Base-by-base conservation (phyloP, 208 protist species). In the Trichomonas tenax region DNA sequence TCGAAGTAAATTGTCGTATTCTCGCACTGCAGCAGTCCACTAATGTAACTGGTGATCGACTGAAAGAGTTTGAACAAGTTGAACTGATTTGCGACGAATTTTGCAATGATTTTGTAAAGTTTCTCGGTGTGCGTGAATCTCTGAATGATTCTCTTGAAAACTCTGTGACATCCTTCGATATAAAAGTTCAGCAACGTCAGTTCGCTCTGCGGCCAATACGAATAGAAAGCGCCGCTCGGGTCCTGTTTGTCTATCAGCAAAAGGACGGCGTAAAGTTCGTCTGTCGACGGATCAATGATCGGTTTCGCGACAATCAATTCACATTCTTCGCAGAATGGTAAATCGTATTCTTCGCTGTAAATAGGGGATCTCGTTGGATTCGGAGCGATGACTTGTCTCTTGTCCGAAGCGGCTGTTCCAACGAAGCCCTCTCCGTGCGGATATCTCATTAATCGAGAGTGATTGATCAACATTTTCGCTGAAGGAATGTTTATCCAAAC, bases 241-340 rank as follows among this genome's bases (percentile, higher is more conserved):
- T 93, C 40, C 8, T 48, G 15, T 93, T 93, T 93, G 38, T 93
- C 86, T 1, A 93, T 93, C n/a, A 93, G 38, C 44, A 93, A 48
- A 38, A 93, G 10, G 38, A 93, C 86, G 0, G 26, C 86, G n/a
- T 93, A 93, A 10, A 93, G 8, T 93, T 93, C 44, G 38, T 93
- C 34, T 17, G 86, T 93, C 9, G 23, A 48, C 0, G 86, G 86
- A 93, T 93, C 44, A 38, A 51, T 51, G 51, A 93, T 93, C 0
- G 86, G 86, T 51, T 93, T 44, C 0, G 86, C 86, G 9, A 93
- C 41, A 93, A 93, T 93, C 6, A 93, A 17, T 38, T 93, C 86
- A 38, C 40, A 48, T 58, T 93, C 86, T 93, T 93, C 86, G 51
- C 86, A 93, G 46, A 93, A 93, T 51, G 86, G 86, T 26, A 40